phyloP scores from a whole-genome alignment of 2,329 filamentous ascomycete genomes.

The Cercospora zeae-maydis region DNA sequence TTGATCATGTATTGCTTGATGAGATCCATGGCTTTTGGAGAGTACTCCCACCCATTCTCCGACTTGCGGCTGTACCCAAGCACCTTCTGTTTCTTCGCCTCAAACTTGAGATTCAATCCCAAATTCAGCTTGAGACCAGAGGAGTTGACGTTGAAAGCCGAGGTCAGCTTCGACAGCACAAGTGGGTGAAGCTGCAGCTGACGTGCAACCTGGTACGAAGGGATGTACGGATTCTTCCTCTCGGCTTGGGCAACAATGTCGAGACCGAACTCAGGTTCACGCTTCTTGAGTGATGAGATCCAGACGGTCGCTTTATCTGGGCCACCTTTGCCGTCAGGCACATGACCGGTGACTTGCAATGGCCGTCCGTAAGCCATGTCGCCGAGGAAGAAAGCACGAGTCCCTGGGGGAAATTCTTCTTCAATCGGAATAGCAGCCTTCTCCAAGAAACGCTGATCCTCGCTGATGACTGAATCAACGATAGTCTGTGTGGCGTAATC shows the following conservation, averaged over 20 bases:
- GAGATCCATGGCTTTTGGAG: conserved; percentile 73
- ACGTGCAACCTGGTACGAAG: conserved; percentile 84
- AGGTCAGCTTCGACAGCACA: conserved; percentile 91
- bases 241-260: conserved; percentile 69
- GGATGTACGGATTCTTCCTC: conserved; percentile 69
- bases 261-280: conserved; percentile 77
- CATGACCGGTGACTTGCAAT: conserved; percentile 74
- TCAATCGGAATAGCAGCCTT: conserved; percentile 80
- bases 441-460: conserved; percentile 91
- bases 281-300: conserved; percentile 67
- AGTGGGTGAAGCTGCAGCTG: conserved; percentile 78
- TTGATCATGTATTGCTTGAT: conserved; percentile 85
- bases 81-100: conserved; percentile 91
- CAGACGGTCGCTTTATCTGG: conserved; percentile 73
- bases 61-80: conserved; percentile 89
- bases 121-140: conserved; percentile 83
- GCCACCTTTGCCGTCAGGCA: conserved; percentile 47
- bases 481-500: conserved; percentile 89
- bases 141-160: conserved; percentile 81
- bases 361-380: conserved; percentile 91
- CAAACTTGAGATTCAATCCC: conserved; percentile 94
- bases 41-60: conserved; percentile 91
- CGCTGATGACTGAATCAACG: conserved; percentile 84
- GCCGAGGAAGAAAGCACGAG: conserved; percentile 87
- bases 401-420: conserved; percentile 82